These are phyloP conservation scores for Inga leiocalycina DNA, from an alignment of 306 rosid genomes.

Conservation along the genomic window DNA sequence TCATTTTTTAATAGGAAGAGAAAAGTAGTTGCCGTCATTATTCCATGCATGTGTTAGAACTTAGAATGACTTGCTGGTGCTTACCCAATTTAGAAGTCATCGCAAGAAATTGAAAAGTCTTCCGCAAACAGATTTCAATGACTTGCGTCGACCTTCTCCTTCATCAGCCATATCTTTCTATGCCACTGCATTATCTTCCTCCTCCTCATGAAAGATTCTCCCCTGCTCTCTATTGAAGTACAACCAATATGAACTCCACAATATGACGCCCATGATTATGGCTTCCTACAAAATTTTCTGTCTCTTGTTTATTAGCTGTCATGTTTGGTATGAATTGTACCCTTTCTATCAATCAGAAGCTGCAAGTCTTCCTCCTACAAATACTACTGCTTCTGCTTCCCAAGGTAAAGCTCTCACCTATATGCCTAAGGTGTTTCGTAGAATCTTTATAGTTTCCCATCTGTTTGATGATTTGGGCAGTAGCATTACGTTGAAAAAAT, in stretches of 20 bases:
- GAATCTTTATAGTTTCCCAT: not conserved
- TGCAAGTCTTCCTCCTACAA: not conserved
- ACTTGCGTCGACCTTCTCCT: not conserved
- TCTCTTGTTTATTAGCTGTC: conserved; percentile 24
- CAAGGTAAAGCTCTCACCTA: not conserved
- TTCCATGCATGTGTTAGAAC: too few species aligned
- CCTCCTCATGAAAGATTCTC: not conserved
- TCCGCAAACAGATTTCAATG: not conserved
- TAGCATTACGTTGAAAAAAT: not conserved
- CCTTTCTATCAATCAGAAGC: conserved; percentile 27
- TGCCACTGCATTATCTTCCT: not conserved
- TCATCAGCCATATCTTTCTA: not conserved
- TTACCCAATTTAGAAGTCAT: too few species aligned
- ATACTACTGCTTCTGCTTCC: not conserved
- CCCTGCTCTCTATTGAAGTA: not conserved
- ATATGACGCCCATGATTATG: not conserved
- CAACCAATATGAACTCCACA: not conserved
- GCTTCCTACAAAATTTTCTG: not conserved
- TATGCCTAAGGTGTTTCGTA: not conserved
- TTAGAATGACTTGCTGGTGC: too few species aligned
- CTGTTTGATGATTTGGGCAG: not conserved
- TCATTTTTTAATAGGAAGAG: too few species aligned
- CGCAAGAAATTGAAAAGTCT: too few species aligned
- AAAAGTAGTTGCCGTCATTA: too few species aligned
- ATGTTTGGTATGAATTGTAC: conserved; percentile 26